Conservation (phyloP, 1,139 yeast species). For the Komagataea norvegica region DNA sequence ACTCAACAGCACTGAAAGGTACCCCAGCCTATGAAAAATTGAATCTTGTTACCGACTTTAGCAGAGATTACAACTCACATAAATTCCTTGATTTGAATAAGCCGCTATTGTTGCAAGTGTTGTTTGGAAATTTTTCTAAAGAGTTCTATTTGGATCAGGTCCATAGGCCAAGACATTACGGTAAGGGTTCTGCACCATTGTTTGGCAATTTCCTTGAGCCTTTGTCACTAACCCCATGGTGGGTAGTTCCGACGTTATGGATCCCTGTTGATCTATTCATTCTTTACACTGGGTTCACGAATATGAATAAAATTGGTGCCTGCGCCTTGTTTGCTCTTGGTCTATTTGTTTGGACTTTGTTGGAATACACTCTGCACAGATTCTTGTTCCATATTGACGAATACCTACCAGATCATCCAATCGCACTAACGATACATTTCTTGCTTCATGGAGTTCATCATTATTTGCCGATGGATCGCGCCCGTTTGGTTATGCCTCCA, state of each 20-base stretch:
- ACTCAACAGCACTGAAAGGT: slow-evolving; percentile 52
- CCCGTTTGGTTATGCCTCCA: slow-evolving; percentile 95
- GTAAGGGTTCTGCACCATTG: slow-evolving; percentile 85
- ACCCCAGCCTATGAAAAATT: slow-evolving; percentile 70
- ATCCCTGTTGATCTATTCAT: slow-evolving; percentile 67
- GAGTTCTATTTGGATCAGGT: slow-evolving; percentile 93
- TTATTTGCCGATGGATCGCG: slow-evolving; percentile 92
- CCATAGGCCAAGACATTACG: slow-evolving; percentile 93
- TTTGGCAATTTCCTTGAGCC: slow-evolving; percentile 77
- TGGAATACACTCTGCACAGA: slow-evolving; percentile 85
- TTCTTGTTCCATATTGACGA: slow-evolving; percentile 89
- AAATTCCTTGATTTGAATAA: slow-evolving; percentile 79
- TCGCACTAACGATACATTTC: slow-evolving; percentile 79
- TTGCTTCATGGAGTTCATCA: slow-evolving; percentile 94
- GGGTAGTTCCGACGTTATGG: slow-evolving; percentile 85
- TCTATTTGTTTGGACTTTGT: slow-evolving; percentile 82
- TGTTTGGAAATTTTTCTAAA: slow-evolving; percentile 67
- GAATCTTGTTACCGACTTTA: slow-evolving; percentile 73
- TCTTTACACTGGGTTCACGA: slow-evolving; percentile 36
- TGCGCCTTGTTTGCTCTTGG: slow-evolving; percentile 52
- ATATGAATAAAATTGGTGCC: slow-evolving; percentile 33
- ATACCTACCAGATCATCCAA: slow-evolving; percentile 74
- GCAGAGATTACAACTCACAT: slow-evolving; percentile 67
- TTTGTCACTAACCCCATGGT: slow-evolving; percentile 67
- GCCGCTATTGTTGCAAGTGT: slow-evolving; percentile 77